Percentiles rank a stretch among this genome's conserved stretches.
phyloP scores from a whole-genome alignment of 768 basidiomycete species.

The Naganishia antarctica region DNA sequence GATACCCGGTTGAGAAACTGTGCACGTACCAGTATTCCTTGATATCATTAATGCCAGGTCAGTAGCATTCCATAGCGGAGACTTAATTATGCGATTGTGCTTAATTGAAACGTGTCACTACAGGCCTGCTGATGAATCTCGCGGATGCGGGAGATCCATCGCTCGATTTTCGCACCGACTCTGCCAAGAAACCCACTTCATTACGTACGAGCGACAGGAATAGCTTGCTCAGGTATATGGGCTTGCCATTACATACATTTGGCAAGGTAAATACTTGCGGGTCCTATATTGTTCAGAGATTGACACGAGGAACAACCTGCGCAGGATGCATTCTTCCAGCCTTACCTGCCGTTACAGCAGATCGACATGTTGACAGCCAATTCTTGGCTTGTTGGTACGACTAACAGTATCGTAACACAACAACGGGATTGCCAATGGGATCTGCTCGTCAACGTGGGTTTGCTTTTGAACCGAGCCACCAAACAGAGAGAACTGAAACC shows the following conservation, averaged over 20 bases:
- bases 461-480: neutral
- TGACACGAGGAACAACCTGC: constrained; percentile 21
- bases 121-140: constrained; percentile 79
- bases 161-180: constrained; percentile 60
- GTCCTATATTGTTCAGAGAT: neutral
- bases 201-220: constrained; percentile 81
- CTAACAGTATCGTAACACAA: constrained; percentile 89
- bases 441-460: constrained; percentile 73
- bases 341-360: constrained; percentile 92
- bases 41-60: constrained; percentile 86
- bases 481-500: neutral
- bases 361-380: constrained; percentile 75
- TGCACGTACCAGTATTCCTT: constrained; percentile 98
- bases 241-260: constrained; percentile 88
- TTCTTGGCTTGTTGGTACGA: constrained; percentile 77
- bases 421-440: constrained; percentile 76
- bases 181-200: constrained; percentile 68
- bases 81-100: neutral
- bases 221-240: constrained; percentile 85
- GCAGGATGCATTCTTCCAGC: constrained; percentile 93
- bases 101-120: too few species aligned
- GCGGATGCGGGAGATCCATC: constrained; percentile 88
- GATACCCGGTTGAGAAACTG: constrained; percentile 88
- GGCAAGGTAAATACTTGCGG: constrained; percentile 75
- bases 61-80: constrained; percentile 27